Percentiles rank a stretch among this genome's conserved stretches.
These are phyloP conservation scores for Chrysosporium keratinophilum DNA, from an alignment of 2,329 filamentous ascomycete genomes.

Conservation along the genomic window DNA sequence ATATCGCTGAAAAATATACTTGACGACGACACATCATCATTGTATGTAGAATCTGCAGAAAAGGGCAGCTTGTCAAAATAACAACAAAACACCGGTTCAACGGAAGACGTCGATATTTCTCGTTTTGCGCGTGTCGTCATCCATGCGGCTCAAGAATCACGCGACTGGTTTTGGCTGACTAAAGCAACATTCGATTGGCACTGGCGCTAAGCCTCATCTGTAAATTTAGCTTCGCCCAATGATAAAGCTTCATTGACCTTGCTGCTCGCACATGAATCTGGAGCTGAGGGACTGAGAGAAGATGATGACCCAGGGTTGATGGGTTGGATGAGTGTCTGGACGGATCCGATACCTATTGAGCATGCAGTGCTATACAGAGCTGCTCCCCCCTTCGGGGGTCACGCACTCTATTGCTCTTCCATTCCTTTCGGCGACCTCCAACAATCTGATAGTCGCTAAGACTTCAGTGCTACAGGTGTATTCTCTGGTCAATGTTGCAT, in stretches of 20 bases:
- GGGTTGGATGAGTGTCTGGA: not conserved
- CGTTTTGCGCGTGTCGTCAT: not conserved
- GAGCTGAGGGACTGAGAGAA: not conserved
- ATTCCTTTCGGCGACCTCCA: constrained; percentile 63
- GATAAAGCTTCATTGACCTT: not conserved
- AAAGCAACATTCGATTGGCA: not conserved
- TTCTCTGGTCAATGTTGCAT: constrained; percentile 51
- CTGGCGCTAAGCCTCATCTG: not conserved
- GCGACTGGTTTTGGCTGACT: not conserved
- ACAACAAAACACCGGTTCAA: too few relatives aligned
- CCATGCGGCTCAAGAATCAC: not conserved
- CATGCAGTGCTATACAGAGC: constrained; percentile 98
- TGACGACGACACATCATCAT: too few relatives aligned
- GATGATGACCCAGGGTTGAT: not conserved
- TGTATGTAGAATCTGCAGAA: too few relatives aligned
- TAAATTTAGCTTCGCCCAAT: not conserved
- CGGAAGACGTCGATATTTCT: too few relatives aligned
- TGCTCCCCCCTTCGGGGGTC: constrained; percentile 87
- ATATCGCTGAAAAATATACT: not conserved
- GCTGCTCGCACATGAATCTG: not conserved
- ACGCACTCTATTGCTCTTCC: constrained; percentile 73
- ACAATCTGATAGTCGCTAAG: constrained; percentile 83
- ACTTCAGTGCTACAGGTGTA: constrained; percentile 91
- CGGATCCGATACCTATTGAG: constrained; percentile 7
- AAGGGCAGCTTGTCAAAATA: too few relatives aligned